Evolutionary conservation across 805 yeast species (phyloP), one percentile per base, ranked within the genome.

Genomic region (Nakazawaea anatomiae): DNA sequence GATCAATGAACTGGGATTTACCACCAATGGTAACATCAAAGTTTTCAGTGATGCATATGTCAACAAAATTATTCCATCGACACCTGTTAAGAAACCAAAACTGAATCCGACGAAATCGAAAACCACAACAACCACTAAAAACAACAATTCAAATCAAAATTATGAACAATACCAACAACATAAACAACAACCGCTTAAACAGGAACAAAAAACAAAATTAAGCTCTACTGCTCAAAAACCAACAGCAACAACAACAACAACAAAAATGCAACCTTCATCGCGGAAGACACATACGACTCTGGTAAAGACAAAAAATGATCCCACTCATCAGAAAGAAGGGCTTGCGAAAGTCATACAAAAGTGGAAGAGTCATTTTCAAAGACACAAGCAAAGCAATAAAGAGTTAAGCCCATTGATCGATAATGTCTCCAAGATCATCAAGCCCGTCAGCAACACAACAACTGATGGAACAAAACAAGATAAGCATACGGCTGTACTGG

Each of bases 71-170:
- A 65, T 80, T 6, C 89, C 91, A 2, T 79, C 83, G 3, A 84
- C 90, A 0, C 91, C 89, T 6, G n/a, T 10, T 32, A 32, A 32
- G 35, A 0, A 81, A 80, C 7, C 83, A 77, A 82, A 79, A 55
- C 75, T 82, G 75, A 83, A 79, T 54, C 32, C 28, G 44, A 52
- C 11, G 6, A 32, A 32, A 32, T 9, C 2, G 38, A 8, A 34
- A 25, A 10, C 34, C 44, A 44, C 29, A 25, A 2, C 46, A 38
- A 31, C 38, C 32, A 14, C 34, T 28, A 32, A 11, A 27, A 31
- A 34, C 42, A 43, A 55, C 52, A 42, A 49, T 42, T 51, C 38
- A 50, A 54, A 46, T 14, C 44, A 32, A 28, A 14, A 32, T 27
- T 18, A 18, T 18, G 25, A 18, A 18, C 25, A 18, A 18, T 18